phyloP scores from a whole-genome alignment of 129 eudicot genomes.

The Scalesia atractyloides region DNA sequence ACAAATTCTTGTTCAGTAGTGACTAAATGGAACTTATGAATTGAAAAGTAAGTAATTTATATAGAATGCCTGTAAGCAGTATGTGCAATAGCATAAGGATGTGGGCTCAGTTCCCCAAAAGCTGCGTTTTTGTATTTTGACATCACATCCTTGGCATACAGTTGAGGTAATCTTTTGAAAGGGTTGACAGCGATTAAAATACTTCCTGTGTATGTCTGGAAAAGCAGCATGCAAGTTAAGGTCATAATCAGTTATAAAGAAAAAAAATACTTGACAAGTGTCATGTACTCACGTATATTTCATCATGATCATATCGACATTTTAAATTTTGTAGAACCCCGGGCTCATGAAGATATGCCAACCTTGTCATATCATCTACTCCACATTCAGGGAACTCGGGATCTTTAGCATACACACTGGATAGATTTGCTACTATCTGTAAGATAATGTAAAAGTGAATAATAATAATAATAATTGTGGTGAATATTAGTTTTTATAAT shows the following conservation, averaged over 20 bases:
- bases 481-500: no score
- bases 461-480: no score
- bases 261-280: not conserved
- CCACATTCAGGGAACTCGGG: slow-evolving; percentile 68
- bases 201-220: slow-evolving; percentile 92
- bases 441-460: slow-evolving; percentile 8
- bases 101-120: slow-evolving; percentile 88
- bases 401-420: slow-evolving; percentile 66
- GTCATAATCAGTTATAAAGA: not conserved
- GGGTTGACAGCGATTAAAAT: slow-evolving; percentile 96
- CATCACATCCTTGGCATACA: slow-evolving; percentile 67
- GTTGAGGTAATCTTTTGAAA: slow-evolving; percentile 71
- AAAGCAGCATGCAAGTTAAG: slow-evolving; percentile 28
- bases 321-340: slow-evolving; percentile 78
- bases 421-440: slow-evolving; percentile 49
- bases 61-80: slow-evolving; percentile 93
- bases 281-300: slow-evolving; percentile 68
- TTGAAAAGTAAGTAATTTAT: no score
- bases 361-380: slow-evolving; percentile 95
- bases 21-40: no score
- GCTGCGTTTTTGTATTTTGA: slow-evolving; percentile 69
- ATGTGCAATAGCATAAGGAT: slow-evolving; percentile 94
- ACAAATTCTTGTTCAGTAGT: no score
- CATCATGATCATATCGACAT: slow-evolving; percentile 61
- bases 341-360: slow-evolving; percentile 90